Evolutionary conservation across 495 filamentous ascomycete genomes (phyloP).

Genomic region (Platismatia glauca): DNA sequence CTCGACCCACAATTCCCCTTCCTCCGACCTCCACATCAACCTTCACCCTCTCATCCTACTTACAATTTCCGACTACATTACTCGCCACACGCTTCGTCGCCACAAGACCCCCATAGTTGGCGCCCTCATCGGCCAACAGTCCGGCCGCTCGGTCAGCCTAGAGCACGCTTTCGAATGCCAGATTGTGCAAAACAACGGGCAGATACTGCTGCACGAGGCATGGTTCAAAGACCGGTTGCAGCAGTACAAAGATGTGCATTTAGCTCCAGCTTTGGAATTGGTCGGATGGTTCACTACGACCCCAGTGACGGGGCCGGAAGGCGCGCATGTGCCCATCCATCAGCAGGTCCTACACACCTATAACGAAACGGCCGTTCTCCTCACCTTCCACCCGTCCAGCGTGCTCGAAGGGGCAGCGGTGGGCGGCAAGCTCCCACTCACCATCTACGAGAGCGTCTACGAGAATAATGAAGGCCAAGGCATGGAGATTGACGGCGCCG

Average conservation of each 20-base stretch:
- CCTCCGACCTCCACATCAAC: conserved; percentile 69
- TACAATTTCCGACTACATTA: conserved; percentile 94
- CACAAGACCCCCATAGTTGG: conserved; percentile 72
- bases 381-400: conserved; percentile 68
- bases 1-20: conserved; percentile 56
- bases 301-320: conserved; percentile 59
- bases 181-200: conserved; percentile 40
- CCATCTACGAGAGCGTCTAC: conserved; percentile 79
- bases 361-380: conserved; percentile 81
- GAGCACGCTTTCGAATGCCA: conserved; percentile 87
- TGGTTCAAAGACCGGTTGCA: conserved; percentile 78
- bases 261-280: conserved; percentile 69
- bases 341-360: conserved; percentile 58
- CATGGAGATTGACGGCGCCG: conserved; percentile 66
- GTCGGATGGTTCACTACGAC: conserved; percentile 93
- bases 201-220: conserved; percentile 46
- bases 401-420: conserved; percentile 34
- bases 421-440: conserved; percentile 76
- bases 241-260: conserved; percentile 89
- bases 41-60: conserved; percentile 92
- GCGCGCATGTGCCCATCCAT: conserved; percentile 62
- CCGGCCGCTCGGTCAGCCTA: conserved; percentile 81
- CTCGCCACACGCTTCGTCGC: conserved; percentile 71
- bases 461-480: conserved; percentile 50
- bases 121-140: conserved; percentile 79